Evolutionary conservation across 1,139 yeast genomes (phyloP).

Genomic region (Geotrichum fermentans): DNA sequence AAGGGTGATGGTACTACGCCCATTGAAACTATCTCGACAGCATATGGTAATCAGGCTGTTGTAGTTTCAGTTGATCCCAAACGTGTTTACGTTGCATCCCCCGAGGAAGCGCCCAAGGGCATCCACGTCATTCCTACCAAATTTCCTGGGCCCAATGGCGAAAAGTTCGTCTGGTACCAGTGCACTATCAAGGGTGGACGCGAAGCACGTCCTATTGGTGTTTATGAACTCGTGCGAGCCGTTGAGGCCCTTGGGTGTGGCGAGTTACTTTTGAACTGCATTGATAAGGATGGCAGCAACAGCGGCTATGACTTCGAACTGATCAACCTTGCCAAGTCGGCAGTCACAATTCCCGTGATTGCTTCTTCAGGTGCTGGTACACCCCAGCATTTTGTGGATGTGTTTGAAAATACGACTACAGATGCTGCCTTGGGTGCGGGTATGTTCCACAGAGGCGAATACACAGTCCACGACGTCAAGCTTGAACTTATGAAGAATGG

Average conservation of each 20-base stretch:
- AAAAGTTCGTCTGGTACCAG: conserved; percentile 83
- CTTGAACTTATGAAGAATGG: conserved; percentile 26
- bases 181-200: conserved; percentile 97
- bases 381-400: conserved; percentile 85
- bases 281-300: conserved; percentile 93
- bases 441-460: conserved; percentile 92
- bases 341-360: conserved; percentile 83
- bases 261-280: conserved; percentile 83
- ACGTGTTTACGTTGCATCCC: conserved; percentile 64
- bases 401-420: conserved; percentile 69
- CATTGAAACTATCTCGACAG: conserved; percentile 82
- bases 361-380: conserved; percentile 97
- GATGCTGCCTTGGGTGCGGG: conserved; percentile 99
- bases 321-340: conserved; percentile 65
- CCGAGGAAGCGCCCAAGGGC: conserved; percentile 54
- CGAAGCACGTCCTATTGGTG: conserved; percentile 83
- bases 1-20: conserved; percentile 71
- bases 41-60: conserved; percentile 94
- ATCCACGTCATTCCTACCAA: conserved; percentile 44
- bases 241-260: conserved; percentile 97
- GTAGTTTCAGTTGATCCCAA: conserved; percentile 96
- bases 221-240: conserved; percentile 79
- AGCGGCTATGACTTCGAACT: conserved; percentile 87
- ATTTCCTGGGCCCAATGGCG: conserved; percentile 76
- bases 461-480: conserved; percentile 80